Base-by-base conservation (phyloP, 208 protist species). In the Wallacemonas sp. region DNA sequence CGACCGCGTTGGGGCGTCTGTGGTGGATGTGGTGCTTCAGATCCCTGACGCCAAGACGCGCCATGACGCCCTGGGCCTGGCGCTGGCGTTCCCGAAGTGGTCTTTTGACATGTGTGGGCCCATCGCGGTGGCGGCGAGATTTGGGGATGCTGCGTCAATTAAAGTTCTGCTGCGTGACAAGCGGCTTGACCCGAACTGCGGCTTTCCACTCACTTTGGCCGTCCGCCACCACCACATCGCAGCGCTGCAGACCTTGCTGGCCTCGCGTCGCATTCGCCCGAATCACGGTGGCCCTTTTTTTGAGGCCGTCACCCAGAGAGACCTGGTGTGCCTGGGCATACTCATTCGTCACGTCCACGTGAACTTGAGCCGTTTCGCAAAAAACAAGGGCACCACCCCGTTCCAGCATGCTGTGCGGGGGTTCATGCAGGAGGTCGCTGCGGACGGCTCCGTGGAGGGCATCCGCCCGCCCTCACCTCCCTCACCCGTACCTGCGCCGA, bases 21-120 rank as follows among this genome's bases (percentile, higher is more conserved):
- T 78, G 30, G 36, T 84, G 21, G 78, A 84, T 42, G 58, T 84
- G 41, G 78, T 68, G 11, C 44, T 84, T 34, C 72, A 79, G 69
- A 68, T 78, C 30, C 74, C 78, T 1, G 38, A 70, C 21, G 45
- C 66, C 1, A 38, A 9, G 15, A 42, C 80, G 5, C 78, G 78
- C 14, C 27, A 46, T 15, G 70, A 65, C 46, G 58, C 72, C n/a
- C 66, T 79, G 51, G 51, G 51, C 1, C 33, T 73, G n/a, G 26
- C 74, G 33, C 56, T 84, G 38, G 38, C 62, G 27, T 72, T 70
- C 44, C 41, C 42, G 22, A 39, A 49, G 27, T 78, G 63, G 67
- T 30, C 54, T 54, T 84, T 74, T 55, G 63, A 64, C 53, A 59
- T 66, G 59, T 85, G 79, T 39, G 79, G 53, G 1, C 75, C 79